phyloP scores from a whole-genome alignment of 2,329 filamentous ascomycete genomes.

The Fonsecaea multimorphosa region DNA sequence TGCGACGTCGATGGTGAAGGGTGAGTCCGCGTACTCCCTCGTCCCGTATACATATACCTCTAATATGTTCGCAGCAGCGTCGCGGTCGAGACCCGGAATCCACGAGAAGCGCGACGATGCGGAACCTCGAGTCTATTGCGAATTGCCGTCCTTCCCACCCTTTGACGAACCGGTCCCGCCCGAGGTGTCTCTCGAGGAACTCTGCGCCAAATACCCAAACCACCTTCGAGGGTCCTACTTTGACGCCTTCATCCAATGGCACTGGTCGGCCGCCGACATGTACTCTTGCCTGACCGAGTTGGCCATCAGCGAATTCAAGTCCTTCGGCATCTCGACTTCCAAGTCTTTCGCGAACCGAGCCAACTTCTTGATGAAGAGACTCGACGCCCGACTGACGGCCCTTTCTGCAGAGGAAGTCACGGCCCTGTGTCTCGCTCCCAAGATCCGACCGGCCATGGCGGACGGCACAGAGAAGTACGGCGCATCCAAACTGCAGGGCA shows the following conservation, averaged over 20 bases:
- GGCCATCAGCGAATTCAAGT: slow-evolving; percentile 19
- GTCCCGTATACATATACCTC: neutral
- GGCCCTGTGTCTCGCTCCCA: slow-evolving; percentile 15
- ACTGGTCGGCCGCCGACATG: slow-evolving; percentile 28
- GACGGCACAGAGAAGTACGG: slow-evolving; percentile 25
- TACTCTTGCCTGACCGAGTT: slow-evolving; percentile 17
- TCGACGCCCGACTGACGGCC: slow-evolving; percentile 9
- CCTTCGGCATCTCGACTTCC: slow-evolving; percentile 10
- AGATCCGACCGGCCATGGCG: slow-evolving; percentile 22
- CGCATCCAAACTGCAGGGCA: slow-evolving; percentile 23
- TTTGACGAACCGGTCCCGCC: slow-evolving; percentile 25
- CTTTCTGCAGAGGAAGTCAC: slow-evolving; percentile 18
- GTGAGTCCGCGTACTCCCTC: neutral
- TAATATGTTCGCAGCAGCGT: neutral
- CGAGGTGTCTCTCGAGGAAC: slow-evolving; percentile 25
- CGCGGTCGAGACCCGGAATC: neutral
- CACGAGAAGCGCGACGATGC: slow-evolving; percentile 2
- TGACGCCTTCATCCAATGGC: slow-evolving; percentile 31
- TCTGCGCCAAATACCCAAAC: slow-evolving; percentile 33
- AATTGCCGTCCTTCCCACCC: slow-evolving; percentile 24
- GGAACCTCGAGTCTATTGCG: slow-evolving; percentile 14
- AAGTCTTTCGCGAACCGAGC: slow-evolving; percentile 16
- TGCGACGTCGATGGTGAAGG: neutral
- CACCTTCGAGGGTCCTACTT: slow-evolving; percentile 28
- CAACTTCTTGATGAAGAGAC: slow-evolving; percentile 31